Base-by-base conservation (phyloP, 768 basidiomycete genomes). In the Plicaturopsis crispa region DNA sequence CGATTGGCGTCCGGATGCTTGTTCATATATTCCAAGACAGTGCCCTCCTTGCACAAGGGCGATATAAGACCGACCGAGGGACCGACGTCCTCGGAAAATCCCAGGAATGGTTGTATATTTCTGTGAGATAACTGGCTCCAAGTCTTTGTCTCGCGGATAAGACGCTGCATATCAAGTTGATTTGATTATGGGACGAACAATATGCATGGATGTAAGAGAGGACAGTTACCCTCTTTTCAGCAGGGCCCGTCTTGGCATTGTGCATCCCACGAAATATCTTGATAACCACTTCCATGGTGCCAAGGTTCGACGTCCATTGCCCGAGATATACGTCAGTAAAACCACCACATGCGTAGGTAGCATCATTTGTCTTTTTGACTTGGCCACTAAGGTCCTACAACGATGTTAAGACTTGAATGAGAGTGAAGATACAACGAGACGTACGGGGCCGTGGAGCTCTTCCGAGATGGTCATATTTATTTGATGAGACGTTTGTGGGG, bases 1-100 rank as follows among this genome's bases (percentile, higher is more conserved):
- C 26, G n/a, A 22, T 22, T 45, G 20, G 33, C 37, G 8, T 22
- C 10, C 3, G 14, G 11, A 14, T 35, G 17, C 16, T 39, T 35
- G 16, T 12, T 18, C 6, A 48, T 22, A 22, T 45, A 40, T 33
- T 42, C 42, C 38, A 39, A 32, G 18, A 48, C 32, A 13, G 47
- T 22, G 5, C 44, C 47, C 8, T 32, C 30, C 4, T 4, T 8
- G 17, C 47, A 48, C 8, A 45, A 34, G 0, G 44, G 47, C 6
- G 44, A 37, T 22, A 48, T 45, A 4, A 48, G 41, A 19, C 40
- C 43, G 8, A 43, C 42, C 19, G 41, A 45, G 7, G 28, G 47
- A n/a, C 47, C 44, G 5, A 48, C 5, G 21, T 45, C 38, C 16
- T 26, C 16, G 5, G 40, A 38, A 31, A 45, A 44, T 12, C 47